Conservation (phyloP, 208 protist species). For the Eutreptiella sp. region DNA sequence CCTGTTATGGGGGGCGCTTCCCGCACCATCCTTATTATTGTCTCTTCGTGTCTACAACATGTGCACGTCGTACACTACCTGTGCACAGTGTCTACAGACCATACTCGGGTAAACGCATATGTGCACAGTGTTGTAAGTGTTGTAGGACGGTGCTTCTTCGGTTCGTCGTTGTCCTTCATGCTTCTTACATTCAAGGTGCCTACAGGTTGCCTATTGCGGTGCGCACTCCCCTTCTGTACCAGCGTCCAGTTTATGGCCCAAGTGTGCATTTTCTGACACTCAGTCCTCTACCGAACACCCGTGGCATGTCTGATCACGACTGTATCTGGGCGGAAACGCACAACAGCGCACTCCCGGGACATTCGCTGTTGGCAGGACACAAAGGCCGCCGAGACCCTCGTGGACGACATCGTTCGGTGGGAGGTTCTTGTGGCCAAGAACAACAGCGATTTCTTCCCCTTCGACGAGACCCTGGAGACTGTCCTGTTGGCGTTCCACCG, state of each 20-base stretch:
- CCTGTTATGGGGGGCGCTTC: no score
- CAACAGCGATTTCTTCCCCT: slow-evolving; percentile 39
- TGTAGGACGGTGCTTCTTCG: no score
- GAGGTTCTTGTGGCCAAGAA: slow-evolving; percentile 22
- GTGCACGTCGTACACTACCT: no score
- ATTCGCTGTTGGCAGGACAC: slow-evolving; percentile 29
- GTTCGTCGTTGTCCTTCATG: no score
- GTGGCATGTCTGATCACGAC: not conserved
- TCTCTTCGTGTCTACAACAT: no score
- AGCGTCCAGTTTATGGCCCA: not conserved
- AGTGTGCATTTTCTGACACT: not conserved
- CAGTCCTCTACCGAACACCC: not conserved
- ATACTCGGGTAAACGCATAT: no score
- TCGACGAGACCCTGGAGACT: slow-evolving; percentile 29
- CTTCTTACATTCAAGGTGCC: no score
- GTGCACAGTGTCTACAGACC: no score
- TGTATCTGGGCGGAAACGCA: not conserved
- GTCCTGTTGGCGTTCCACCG: slow-evolving; percentile 27
- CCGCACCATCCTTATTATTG: no score
- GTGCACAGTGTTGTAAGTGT: no score
- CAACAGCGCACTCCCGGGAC: slow-evolving; percentile 3
- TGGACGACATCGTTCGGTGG: slow-evolving; percentile 25
- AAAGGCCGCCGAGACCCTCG: slow-evolving; percentile 9
- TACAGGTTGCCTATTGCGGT: no score
- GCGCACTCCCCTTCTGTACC: not conserved